phyloP scores from a whole-genome alignment of 768 basidiomycete species.

The Kwoniella bestiolae region DNA sequence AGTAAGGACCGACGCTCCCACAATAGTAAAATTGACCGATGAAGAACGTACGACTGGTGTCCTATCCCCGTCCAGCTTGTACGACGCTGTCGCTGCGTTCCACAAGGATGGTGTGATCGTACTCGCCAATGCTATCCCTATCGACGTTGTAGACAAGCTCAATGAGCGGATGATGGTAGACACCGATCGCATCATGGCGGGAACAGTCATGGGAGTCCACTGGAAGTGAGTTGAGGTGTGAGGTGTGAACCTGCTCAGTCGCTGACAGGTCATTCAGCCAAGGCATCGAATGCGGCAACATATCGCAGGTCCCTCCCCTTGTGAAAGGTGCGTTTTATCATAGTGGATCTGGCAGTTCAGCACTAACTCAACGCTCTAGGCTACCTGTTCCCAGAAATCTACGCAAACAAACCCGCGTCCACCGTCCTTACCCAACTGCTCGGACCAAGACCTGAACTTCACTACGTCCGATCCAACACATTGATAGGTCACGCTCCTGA shows the following conservation, averaged over 20 bases:
- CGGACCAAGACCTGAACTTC: slow-evolving; percentile 23
- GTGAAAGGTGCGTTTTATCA: slow-evolving; percentile 13
- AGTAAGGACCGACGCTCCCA: slow-evolving; percentile 4
- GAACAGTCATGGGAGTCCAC: slow-evolving; percentile 11
- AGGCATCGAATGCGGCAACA: slow-evolving; percentile 15
- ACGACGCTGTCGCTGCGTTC: slow-evolving; percentile 15
- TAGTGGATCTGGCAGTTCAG: too few relatives aligned
- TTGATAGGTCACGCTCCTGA: slow-evolving; percentile 9
- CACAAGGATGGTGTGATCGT: slow-evolving; percentile 20
- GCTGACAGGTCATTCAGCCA: background rate
- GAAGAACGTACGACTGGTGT: slow-evolving; percentile 8
- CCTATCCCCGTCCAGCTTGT: slow-evolving; percentile 8
- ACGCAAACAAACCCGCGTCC: slow-evolving; percentile 24
- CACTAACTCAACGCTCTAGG: background rate
- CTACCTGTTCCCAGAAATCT: slow-evolving; percentile 20
- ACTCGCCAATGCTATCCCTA: slow-evolving; percentile 18
- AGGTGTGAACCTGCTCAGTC: background rate
- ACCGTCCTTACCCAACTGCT: slow-evolving; percentile 11
- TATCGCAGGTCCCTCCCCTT: slow-evolving; percentile 21
- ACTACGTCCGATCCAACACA: slow-evolving; percentile 26
- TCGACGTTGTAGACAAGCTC: slow-evolving; percentile 12
- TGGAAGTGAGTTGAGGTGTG: slow-evolving; percentile 18
- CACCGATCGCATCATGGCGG: slow-evolving; percentile 8
- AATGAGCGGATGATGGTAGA: slow-evolving; percentile 22
- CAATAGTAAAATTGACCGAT: slow-evolving; percentile 13